phyloP scores from a whole-genome alignment of 1,284 basidiomycete genomes.

The Fomes fomentarius region DNA sequence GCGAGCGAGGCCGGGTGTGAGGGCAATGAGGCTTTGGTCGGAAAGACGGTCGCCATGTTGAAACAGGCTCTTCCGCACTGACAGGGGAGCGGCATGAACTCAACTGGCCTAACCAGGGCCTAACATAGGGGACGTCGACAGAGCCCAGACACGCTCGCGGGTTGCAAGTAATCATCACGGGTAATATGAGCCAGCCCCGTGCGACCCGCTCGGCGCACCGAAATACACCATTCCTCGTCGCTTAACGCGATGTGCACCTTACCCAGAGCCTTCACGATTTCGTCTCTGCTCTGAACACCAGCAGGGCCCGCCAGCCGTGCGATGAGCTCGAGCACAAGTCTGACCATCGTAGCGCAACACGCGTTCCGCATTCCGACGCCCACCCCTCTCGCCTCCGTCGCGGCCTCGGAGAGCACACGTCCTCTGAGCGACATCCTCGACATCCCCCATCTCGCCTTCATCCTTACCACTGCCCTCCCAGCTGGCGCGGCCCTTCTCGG shows the following conservation, averaged over 20 bases:
- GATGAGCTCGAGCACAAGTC: constrained; percentile 9
- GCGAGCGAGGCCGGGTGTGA: not conserved
- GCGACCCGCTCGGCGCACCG: constrained; percentile 21
- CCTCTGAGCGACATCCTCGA: constrained; percentile 10
- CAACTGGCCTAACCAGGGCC: not conserved
- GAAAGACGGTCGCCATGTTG: not conserved
- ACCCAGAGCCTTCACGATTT: constrained; percentile 20
- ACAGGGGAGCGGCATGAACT: not conserved
- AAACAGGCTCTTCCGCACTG: not conserved
- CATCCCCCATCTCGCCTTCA: constrained; percentile 17
- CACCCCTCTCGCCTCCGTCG: not conserved
- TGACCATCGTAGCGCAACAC: constrained; percentile 17
- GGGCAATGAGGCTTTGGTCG: not conserved
- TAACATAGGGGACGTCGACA: not conserved
- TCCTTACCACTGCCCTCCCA: constrained; percentile 38
- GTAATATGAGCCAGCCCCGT: constrained; percentile 13
- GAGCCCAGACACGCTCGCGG: not conserved
- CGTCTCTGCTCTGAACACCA: constrained; percentile 10
- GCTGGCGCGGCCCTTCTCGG: constrained; percentile 36
- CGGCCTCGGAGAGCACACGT: not conserved
- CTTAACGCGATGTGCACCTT: constrained; percentile 21
- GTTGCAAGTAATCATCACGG: not conserved
- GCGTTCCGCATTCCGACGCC: not conserved
- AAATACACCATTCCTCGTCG: constrained; percentile 21
- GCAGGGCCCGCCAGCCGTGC: constrained; percentile 7